Evolutionary conservation across 768 basidiomycete genomes (phyloP).

Genomic region (Leccinum uliginosum): DNA sequence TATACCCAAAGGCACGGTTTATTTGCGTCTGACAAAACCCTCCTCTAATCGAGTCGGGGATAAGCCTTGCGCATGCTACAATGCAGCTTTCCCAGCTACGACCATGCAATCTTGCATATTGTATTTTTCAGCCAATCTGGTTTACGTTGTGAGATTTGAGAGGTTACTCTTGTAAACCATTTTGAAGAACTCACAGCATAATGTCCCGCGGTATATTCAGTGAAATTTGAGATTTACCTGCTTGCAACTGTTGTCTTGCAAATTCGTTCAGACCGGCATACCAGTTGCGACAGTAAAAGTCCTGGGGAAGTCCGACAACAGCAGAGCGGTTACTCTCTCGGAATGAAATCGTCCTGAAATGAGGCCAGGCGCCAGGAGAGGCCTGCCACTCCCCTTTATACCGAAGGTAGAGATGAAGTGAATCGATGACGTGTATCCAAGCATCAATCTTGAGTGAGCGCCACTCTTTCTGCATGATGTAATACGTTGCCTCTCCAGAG

Average conservation of each 20-base stretch:
- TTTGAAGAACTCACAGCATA: not conserved
- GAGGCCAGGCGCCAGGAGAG: not conserved
- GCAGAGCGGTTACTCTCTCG: not conserved
- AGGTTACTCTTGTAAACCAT: not conserved
- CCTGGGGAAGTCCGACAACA: not conserved
- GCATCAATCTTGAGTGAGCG: not conserved
- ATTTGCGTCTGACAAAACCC: no score
- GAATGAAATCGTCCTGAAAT: not conserved
- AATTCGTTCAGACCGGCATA: not conserved
- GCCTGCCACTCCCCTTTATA: not conserved
- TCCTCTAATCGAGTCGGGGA: no score
- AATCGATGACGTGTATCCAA: not conserved
- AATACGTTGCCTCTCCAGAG: not conserved
- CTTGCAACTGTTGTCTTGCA: not conserved
- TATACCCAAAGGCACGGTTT: no score
- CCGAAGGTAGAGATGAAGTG: not conserved
- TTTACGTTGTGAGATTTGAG: not conserved
- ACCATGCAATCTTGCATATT: not conserved
- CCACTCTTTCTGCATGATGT: not conserved
- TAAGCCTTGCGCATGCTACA: no score
- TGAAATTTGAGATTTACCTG: not conserved
- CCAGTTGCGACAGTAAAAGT: not conserved
- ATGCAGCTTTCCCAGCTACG: not conserved
- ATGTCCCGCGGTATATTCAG: not conserved
- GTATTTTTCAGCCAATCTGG: not conserved